Evolutionary conservation across 2,329 filamentous ascomycete genomes (phyloP).

Genomic region (Aureobasidium sp.): DNA sequence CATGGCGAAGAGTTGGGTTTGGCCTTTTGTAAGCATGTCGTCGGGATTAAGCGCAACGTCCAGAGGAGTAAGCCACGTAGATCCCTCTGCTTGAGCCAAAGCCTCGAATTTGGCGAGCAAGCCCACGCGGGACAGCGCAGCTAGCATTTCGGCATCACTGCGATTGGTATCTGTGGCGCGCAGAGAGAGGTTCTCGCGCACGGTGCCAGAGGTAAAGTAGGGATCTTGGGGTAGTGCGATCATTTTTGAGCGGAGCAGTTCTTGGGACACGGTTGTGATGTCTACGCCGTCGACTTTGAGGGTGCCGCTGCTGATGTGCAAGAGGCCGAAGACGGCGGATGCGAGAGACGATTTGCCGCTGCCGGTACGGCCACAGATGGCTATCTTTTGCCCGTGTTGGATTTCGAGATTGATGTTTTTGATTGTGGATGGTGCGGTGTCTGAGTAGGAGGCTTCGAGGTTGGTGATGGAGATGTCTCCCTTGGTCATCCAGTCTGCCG

Average conservation of each 20-base stretch:
- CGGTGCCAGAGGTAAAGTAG: slow-evolving; percentile 42
- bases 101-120: slow-evolving; percentile 36
- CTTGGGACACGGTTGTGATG: slow-evolving; percentile 37
- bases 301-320: slow-evolving; percentile 38
- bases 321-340: slow-evolving; percentile 43
- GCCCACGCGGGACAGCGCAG: slow-evolving; percentile 41
- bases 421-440: slow-evolving; percentile 33
- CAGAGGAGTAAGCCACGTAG: not conserved
- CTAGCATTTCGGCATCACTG: slow-evolving; percentile 35
- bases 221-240: slow-evolving; percentile 47
- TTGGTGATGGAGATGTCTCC: slow-evolving; percentile 67
- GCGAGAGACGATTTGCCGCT: slow-evolving; percentile 49
- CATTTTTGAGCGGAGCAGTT: slow-evolving; percentile 41
- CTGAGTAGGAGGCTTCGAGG: slow-evolving; percentile 35
- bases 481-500: slow-evolving; percentile 68
- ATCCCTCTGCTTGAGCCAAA: slow-evolving; percentile 21
- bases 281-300: slow-evolving; percentile 45
- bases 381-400: slow-evolving; percentile 42
- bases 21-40: slow-evolving; percentile 36
- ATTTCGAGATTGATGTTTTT: slow-evolving; percentile 43
- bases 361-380: slow-evolving; percentile 49
- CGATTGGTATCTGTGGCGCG: slow-evolving; percentile 21
- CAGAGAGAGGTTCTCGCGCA: slow-evolving; percentile 46
- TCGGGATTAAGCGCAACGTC: slow-evolving; percentile 15
- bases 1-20: slow-evolving; percentile 46